phyloP scores from a whole-genome alignment of 2,329 filamentous ascomycete genomes.

The Colletotrichum siamense region DNA sequence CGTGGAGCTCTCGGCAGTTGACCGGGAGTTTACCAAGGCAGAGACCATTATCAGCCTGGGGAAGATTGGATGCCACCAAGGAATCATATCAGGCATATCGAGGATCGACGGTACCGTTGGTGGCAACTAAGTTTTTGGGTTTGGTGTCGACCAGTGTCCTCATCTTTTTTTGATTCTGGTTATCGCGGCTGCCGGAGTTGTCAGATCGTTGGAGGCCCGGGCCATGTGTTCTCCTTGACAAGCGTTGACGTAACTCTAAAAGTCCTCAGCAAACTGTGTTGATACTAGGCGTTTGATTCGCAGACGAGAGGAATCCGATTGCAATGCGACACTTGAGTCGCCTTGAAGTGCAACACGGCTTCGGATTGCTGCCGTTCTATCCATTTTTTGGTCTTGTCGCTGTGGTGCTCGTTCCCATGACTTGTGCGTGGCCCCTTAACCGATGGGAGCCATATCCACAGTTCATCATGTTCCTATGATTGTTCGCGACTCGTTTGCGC shows the following conservation, averaged over 20 bases:
- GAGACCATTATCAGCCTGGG: neutral
- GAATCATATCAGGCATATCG: neutral
- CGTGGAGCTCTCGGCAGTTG: neutral
- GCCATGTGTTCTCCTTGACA: neutral
- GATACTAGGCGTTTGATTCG: neutral
- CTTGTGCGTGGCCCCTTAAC: neutral
- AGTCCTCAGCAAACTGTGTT: neutral
- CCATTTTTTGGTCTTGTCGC: neutral
- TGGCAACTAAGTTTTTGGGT: neutral
- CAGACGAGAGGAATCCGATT: neutral
- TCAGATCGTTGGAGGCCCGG: neutral
- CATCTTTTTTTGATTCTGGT: neutral
- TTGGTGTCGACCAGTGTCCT: neutral
- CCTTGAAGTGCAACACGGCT: neutral
- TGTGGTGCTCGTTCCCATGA: neutral
- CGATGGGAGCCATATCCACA: neutral
- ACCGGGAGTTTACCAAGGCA: neutral
- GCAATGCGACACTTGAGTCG: neutral
- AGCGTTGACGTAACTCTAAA: conserved; percentile 1
- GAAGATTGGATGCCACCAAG: neutral
- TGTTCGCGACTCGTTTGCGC: conserved; percentile 4
- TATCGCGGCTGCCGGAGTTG: neutral
- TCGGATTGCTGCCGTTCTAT: neutral
- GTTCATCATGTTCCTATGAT: neutral
- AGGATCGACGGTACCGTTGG: neutral